Evolutionary conservation across 1,284 basidiomycete species (phyloP), one percentile per base, ranked within the genome.

Genomic region (Rhodotorula sp.): DNA sequence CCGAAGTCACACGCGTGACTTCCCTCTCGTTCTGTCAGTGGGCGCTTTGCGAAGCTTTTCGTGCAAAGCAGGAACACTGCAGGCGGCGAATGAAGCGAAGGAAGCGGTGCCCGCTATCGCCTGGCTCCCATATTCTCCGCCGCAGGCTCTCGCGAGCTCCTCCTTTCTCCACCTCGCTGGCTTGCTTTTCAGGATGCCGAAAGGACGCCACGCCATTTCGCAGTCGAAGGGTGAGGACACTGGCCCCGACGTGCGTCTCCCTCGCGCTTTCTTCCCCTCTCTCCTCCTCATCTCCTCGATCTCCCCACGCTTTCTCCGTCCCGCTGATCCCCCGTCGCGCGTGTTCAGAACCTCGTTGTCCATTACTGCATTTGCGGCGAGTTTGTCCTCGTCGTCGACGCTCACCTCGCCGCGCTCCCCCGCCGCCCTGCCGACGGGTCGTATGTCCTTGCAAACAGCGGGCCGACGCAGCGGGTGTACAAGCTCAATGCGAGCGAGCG

Each of bases 291-390:
- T 51, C 50, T n/a, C 50, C 44, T 44, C n/a, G 27, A 51, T 12
- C 48, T 22, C n/a, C n/a, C 13, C n/a, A 6, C 6, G 32, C 22
- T 39, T 9, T 1, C 19, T 32, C 3, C 17, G 6, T 19, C 21
- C 34, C 9, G 36, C 29, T 15, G n/a, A 12, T 19, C 13, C n/a
- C 12, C n/a, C 21, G 17, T 32, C 21, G 21, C 10, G 13, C 39
- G 13, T 3, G 4, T 1, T 17, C 57, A 70, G 71, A 62, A 62
- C 44, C 56, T 73, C 21, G 62, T 64, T 34, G 68, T 73, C 39
- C 32, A 73, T 41, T 73, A 73, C 59, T 73, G 72, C 59, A 37
- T 73, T 48, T 73, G 72, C 66, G 72, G 71, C 32, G 71, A 73
- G 41, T 75, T 71, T 63, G 57, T 69, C 39, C 67, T 74, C 51